Conservation (phyloP, 208 protist genomes). For the Trypanosoma mega region DNA sequence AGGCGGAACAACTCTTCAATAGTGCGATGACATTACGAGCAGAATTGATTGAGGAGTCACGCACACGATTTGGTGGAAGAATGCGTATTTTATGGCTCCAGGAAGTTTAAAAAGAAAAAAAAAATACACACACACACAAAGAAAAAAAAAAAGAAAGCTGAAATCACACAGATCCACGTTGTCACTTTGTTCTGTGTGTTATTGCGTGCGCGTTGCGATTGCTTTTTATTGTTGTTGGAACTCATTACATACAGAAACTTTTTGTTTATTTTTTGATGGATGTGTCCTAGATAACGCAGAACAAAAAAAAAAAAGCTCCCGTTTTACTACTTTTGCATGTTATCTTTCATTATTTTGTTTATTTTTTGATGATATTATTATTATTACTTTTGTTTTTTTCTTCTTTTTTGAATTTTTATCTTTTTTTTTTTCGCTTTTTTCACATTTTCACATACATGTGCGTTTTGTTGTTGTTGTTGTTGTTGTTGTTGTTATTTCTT, state of each 20-base stretch:
- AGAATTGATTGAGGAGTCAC: constrained; percentile 72
- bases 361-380: constrained; percentile 1
- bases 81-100: constrained; percentile 88
- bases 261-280: too few relatives aligned
- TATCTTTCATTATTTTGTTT: constrained; percentile 9
- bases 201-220: too few relatives aligned
- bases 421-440: constrained; percentile 13
- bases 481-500: too few relatives aligned
- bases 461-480: too few relatives aligned
- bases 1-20: constrained; percentile 49
- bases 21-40: constrained; percentile 53
- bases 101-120: constrained; percentile 38
- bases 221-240: too few relatives aligned
- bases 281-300: too few relatives aligned
- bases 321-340: not conserved
- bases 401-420: constrained; percentile 2
- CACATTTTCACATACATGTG: too few relatives aligned
- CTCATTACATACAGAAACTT: too few relatives aligned
- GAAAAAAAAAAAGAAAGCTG: too few relatives aligned
- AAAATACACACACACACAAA: not conserved
- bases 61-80: constrained; percentile 67
- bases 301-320: not conserved
- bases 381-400: constrained; percentile 7
- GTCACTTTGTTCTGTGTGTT: too few relatives aligned
- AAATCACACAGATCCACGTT: too few relatives aligned